Evolutionary conservation across 805 yeast genomes (phyloP), one percentile per base, ranked within the genome.

Genomic region (Candida anglica): DNA sequence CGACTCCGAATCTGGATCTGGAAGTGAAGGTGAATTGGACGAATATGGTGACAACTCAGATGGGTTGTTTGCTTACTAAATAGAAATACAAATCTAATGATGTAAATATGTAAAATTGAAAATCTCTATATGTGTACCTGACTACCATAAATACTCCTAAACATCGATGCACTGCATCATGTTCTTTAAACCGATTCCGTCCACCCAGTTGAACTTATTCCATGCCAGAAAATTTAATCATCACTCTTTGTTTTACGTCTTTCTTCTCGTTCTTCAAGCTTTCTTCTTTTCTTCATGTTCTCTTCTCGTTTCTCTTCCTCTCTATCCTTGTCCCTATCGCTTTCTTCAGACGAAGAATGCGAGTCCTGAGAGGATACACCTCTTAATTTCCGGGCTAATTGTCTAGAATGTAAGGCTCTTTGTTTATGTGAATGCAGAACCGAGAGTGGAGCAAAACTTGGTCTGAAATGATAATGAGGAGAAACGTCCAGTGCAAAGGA

Each of bases 1-100:
- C 20, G 66, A 60, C 21, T 60, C 66, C 28, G 75, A 65, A 19
- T 71, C 61, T 9, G 75, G 62, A 8, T 70, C 58, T 14, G 56
- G 48, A 18, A 62, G 59, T 13, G 77, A 65, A 32, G 50, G 46
- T 28, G 58, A 53, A 51, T 32, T 73, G 63, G 86, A 78, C 46
- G 85, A 76, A 29, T 63, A 78, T 38, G 85, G 76, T 47, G 93
- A 81, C 36, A 65, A 66, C 44, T 70, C 69, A 16, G 77, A 67
- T 43, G 77, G 78, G 39, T 52, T 75, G 52, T 63, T 69, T 56
- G 65, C 64, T 38, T 63, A 66, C 43, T 65, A 51, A 34, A 27
- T 27, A 18, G 41, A 36, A 25, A 21, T 19, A 16, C 15, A 9
- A 11, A 21, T 9, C 23, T 21, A 11, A 9, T 21, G 9, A 9